Percentiles rank a stretch among this genome's conserved stretches.
phyloP scores from a whole-genome alignment of 2,329 filamentous ascomycete genomes.

The Cylindrodendrum hubeiense region DNA sequence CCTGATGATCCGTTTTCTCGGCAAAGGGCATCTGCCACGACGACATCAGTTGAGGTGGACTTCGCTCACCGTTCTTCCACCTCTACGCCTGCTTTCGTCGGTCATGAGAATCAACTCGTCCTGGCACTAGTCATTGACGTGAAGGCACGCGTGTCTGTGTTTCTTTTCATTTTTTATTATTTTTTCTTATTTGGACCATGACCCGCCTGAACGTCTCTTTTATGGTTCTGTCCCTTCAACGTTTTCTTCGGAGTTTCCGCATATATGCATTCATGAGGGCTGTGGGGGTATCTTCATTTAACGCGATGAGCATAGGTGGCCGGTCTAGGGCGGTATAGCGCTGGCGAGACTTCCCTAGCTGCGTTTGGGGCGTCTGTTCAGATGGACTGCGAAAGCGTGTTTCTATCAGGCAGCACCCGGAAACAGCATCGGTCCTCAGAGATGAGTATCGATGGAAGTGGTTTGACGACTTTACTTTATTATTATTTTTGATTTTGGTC shows the following conservation, averaged over 20 bases:
- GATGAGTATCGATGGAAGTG: constrained; percentile 10
- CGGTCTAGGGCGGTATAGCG: constrained; percentile 36
- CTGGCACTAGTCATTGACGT: constrained; percentile 19
- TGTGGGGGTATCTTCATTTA: constrained; percentile 38
- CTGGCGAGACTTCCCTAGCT: constrained; percentile 38
- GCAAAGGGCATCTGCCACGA: constrained; percentile 3
- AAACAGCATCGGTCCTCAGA: constrained; percentile 14
- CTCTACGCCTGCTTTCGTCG: constrained; percentile 1
- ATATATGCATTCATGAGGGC: constrained; percentile 40
- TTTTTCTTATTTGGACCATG: constrained; percentile 17
- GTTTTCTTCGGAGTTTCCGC: constrained; percentile 41
- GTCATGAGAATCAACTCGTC: constrained; percentile 16
- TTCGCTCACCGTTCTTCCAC: not conserved
- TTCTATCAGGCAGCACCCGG: constrained; percentile 5
- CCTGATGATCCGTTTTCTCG: constrained; percentile 9
- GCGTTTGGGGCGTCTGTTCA: constrained; percentile 31
- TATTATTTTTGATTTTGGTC: constrained; percentile 17
- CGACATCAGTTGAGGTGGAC: not conserved
- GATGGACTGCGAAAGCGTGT: constrained; percentile 15
- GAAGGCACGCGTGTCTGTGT: constrained; percentile 12
- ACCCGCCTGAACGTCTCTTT: constrained; percentile 22
- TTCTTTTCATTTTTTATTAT: constrained; percentile 10
- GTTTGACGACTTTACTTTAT: constrained; percentile 17
- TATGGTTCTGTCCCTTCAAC: constrained; percentile 27
- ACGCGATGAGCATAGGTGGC: constrained; percentile 38